A percentile compares a stretch with the other conserved stretches of the same genome.
Evolutionary conservation across 805 yeast species (phyloP).

Genomic region (Myxozyma melibiosi): DNA sequence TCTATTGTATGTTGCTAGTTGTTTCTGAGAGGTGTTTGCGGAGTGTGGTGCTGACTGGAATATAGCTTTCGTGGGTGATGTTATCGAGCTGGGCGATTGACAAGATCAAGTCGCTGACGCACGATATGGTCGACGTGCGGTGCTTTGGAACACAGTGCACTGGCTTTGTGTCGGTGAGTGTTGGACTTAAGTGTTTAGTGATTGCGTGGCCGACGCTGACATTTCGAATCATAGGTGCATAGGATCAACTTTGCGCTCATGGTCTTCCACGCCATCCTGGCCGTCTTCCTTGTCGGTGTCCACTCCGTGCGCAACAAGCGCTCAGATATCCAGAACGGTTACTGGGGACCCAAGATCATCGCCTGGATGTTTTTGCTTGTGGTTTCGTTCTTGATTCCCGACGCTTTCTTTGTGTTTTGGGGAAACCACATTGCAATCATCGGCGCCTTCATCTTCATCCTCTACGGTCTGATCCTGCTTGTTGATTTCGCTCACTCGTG

Average conservation of each 20-base stretch:
- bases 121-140: conserved; percentile 66
- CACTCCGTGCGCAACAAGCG: conserved; percentile 76
- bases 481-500: conserved; percentile 98
- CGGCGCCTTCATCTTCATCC: conserved; percentile 79
- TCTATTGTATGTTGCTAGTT: conserved; percentile 49
- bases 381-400: conserved; percentile 78
- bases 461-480: conserved; percentile 83
- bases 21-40: background rate
- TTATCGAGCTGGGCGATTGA: conserved; percentile 76
- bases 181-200: too few relatives aligned
- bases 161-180: conserved; percentile 83
- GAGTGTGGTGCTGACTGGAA: background rate
- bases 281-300: conserved; percentile 68
- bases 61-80: conserved; percentile 80
- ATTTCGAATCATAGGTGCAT: conserved; percentile 45
- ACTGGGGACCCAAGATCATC: conserved; percentile 78
- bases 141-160: conserved; percentile 85
- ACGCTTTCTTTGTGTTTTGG: conserved; percentile 81
- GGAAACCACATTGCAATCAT: conserved; percentile 88
- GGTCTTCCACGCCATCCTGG: conserved; percentile 70
- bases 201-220: background rate
- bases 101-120: conserved; percentile 69
- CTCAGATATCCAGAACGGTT: conserved; percentile 79
- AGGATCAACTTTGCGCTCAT: conserved; percentile 88
- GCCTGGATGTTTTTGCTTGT: conserved; percentile 60